These are phyloP conservation scores for Penicillium odoratum DNA, from an alignment of 495 filamentous ascomycete genomes.

Conservation along the genomic window DNA sequence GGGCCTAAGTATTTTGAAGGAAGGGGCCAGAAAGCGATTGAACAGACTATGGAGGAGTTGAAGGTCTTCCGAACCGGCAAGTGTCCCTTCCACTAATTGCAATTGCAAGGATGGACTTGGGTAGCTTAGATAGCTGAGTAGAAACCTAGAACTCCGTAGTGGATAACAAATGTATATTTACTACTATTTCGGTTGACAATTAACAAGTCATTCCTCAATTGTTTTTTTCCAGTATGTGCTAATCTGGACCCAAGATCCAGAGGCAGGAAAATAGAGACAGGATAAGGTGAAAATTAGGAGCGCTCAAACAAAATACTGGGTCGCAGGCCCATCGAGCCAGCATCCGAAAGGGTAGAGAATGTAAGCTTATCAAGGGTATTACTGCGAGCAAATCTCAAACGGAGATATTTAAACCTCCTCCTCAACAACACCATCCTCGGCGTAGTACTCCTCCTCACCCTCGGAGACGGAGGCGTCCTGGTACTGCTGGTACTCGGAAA, in stretches of 20 bases:
- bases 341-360: conserved; percentile 33
- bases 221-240: conserved; percentile 47
- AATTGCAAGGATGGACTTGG: background rate
- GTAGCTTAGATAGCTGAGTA: background rate
- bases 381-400: conserved; percentile 41
- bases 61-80: conserved; percentile 46
- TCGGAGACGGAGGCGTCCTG: conserved; percentile 91
- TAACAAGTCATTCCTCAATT: conserved; percentile 29
- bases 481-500: conserved; percentile 99
- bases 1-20: conserved; percentile 59
- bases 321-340: conserved; percentile 28
- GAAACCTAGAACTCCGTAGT: too few species aligned
- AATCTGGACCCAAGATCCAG: conserved; percentile 31
- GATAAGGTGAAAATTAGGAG: conserved; percentile 42
- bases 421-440: conserved; percentile 45
- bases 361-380: conserved; percentile 48
- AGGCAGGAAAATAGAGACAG: conserved; percentile 43
- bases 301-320: conserved; percentile 46
- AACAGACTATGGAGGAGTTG: conserved; percentile 42
- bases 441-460: conserved; percentile 68
- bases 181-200: background rate
- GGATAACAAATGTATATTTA: background rate
- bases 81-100: conserved; percentile 54
- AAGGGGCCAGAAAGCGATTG: conserved; percentile 44
- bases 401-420: conserved; percentile 42